Conservation (phyloP, 345 rosid species). For the Euphorbia peplus region DNA sequence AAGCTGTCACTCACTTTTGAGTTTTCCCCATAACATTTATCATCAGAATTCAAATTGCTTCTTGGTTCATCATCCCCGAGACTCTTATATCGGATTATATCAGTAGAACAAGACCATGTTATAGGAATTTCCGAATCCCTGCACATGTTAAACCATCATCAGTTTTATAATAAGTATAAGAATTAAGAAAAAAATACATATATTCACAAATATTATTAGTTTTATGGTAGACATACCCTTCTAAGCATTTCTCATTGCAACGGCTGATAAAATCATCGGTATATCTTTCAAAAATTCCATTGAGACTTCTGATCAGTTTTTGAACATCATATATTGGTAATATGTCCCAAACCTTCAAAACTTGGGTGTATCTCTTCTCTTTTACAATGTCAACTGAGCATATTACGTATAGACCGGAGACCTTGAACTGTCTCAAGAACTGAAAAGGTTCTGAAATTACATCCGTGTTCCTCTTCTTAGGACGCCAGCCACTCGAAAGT, state of each 20-base stretch:
- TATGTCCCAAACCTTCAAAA: slow-evolving; percentile 56
- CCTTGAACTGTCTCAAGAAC: slow-evolving; percentile 23
- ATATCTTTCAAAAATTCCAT: slow-evolving; percentile 33
- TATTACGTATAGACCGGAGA: slow-evolving; percentile 31
- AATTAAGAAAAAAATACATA: slow-evolving; percentile 4
- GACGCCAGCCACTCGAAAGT: slow-evolving; percentile 55
- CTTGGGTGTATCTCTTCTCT: slow-evolving; percentile 35
- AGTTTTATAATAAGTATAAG: neutral
- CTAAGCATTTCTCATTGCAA: slow-evolving; percentile 43
- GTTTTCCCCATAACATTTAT: slow-evolving; percentile 30
- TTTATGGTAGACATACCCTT: slow-evolving; percentile 37
- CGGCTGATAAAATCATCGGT: slow-evolving; percentile 38
- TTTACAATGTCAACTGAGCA: slow-evolving; percentile 44
- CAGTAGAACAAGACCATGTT: slow-evolving; percentile 32
- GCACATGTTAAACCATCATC: neutral
- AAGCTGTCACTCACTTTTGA: slow-evolving; percentile 48
- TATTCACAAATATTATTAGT: neutral
- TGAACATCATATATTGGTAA: slow-evolving; percentile 38
- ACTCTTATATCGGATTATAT: slow-evolving; percentile 25
- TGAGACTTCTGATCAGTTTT: slow-evolving; percentile 41
- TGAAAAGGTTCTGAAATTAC: neutral
- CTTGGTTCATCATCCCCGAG: slow-evolving; percentile 16
- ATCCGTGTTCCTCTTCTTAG: slow-evolving; percentile 37
- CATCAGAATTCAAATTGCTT: slow-evolving; percentile 18
- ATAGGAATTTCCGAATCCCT: slow-evolving; percentile 51